Percentiles rank a stretch among this genome's conserved stretches.
Conservation (phyloP, 495 filamentous ascomycete genomes). For the Talaromyces borbonicus region DNA sequence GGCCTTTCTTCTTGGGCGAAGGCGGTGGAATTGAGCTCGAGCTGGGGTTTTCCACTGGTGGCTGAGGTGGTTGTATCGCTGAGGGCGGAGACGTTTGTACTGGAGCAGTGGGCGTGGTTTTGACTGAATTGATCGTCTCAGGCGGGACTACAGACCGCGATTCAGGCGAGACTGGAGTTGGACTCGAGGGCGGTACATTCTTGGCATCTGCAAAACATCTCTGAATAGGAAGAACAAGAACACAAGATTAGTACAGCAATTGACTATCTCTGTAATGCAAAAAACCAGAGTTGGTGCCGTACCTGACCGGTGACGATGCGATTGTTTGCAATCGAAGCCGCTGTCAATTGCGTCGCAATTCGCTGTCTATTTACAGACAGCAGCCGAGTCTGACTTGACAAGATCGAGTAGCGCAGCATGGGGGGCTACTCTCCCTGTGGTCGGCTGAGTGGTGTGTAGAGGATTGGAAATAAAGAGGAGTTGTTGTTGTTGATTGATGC, state of each 20-base stretch:
- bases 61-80: constrained; percentile 13
- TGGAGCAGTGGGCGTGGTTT: constrained; percentile 40
- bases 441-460: constrained; percentile 13
- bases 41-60: constrained; percentile 14
- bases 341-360: constrained; percentile 36
- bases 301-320: constrained; percentile 33
- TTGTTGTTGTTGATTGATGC: constrained; percentile 26
- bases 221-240: constrained; percentile 21
- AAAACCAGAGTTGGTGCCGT: constrained; percentile 17
- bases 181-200: constrained; percentile 20
- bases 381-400: constrained; percentile 35
- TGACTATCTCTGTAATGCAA: constrained; percentile 7
- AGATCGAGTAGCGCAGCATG: constrained; percentile 42
- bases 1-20: constrained; percentile 56
- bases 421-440: constrained; percentile 35
- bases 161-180: constrained; percentile 36
- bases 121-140: constrained; percentile 50
- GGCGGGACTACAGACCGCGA: constrained; percentile 46
- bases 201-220: constrained; percentile 38
- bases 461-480: constrained; percentile 18
- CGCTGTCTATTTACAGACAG: constrained; percentile 33
- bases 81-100: constrained; percentile 17
- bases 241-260: constrained; percentile 6
- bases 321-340: constrained; percentile 32
- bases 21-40: constrained; percentile 31